Conservation (phyloP, 345 rosid genomes). For the Sonneratia caseolaris region DNA sequence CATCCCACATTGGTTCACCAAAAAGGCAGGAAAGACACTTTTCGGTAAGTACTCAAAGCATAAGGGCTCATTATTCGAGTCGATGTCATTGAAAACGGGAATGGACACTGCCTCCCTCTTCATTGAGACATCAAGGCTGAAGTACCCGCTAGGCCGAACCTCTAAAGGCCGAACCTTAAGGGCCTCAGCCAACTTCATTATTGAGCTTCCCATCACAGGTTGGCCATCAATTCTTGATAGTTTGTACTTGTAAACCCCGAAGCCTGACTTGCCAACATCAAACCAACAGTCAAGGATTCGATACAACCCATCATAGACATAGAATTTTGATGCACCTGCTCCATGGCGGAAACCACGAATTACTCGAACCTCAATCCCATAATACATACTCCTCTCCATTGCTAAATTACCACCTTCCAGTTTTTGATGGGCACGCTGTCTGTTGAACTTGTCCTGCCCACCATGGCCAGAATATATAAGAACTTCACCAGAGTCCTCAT, state of each 20-base stretch:
- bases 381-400: constrained; percentile 69
- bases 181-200: constrained; percentile 53
- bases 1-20: constrained; percentile 20
- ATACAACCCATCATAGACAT: constrained; percentile 84
- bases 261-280: constrained; percentile 87
- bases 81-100: constrained; percentile 65
- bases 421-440: constrained; percentile 66
- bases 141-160: constrained; percentile 60
- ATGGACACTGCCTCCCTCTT: constrained; percentile 55
- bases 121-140: constrained; percentile 63
- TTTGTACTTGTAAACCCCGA: constrained; percentile 74
- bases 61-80: constrained; percentile 62
- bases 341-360: constrained; percentile 61
- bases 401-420: constrained; percentile 87
- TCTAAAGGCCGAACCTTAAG: constrained; percentile 45
- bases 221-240: constrained; percentile 71
- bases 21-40: constrained; percentile 49
- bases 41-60: constrained; percentile 58
- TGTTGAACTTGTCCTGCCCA: constrained; percentile 60
- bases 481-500: constrained; percentile 63
- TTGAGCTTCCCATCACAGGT: constrained; percentile 66
- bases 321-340: constrained; percentile 41
- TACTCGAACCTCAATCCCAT: constrained; percentile 68
- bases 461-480: constrained; percentile 80
- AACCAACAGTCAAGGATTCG: constrained; percentile 80